phyloP scores from a whole-genome alignment of 139 green algal species.

The Picochlorum sp. region DNA sequence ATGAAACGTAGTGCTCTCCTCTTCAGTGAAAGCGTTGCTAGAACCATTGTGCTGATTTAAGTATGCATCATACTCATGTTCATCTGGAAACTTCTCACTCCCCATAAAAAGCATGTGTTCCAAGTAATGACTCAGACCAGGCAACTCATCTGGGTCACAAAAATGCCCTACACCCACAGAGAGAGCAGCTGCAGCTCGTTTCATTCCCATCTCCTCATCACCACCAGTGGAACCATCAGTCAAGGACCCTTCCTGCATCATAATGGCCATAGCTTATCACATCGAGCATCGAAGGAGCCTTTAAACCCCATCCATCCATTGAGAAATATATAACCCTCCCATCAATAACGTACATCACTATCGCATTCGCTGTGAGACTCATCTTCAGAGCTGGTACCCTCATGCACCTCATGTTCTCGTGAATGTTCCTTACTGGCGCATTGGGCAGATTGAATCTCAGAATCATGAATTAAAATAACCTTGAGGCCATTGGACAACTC shows the following conservation, averaged over 20 bases:
- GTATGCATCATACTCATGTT: constrained; percentile 96
- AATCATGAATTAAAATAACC: constrained; percentile 80
- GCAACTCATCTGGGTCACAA: constrained; percentile 67
- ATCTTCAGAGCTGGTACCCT: constrained; percentile 11
- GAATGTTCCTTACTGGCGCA: constrained; percentile 15
- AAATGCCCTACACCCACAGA: constrained; percentile 82
- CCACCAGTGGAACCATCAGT: too few species aligned
- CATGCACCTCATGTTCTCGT: constrained; percentile 13
- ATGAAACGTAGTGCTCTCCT: constrained; percentile 72
- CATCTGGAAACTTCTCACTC: constrained; percentile 78
- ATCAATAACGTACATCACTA: neutral
- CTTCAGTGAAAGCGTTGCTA: constrained; percentile 93
- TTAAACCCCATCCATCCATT: neutral
- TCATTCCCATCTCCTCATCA: constrained; percentile 9
- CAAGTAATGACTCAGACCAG: constrained; percentile 85
- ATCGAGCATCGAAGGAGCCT: neutral
- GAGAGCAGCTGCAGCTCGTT: constrained; percentile 84
- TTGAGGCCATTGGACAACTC: constrained; percentile 66
- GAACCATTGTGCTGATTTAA: constrained; percentile 71
- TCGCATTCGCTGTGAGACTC: constrained; percentile 8
- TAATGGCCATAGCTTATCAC: too few species aligned
- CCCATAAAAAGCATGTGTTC: constrained; percentile 99
- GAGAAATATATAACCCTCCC: neutral
- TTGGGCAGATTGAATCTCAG: constrained; percentile 49
- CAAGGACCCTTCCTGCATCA: too few species aligned